A percentile compares a stretch with the other conserved stretches of the same genome.
These are phyloP conservation scores for Hyparrhenia diplandra DNA, from an alignment of 176 grass and related monocot species.

Conservation along the genomic window DNA sequence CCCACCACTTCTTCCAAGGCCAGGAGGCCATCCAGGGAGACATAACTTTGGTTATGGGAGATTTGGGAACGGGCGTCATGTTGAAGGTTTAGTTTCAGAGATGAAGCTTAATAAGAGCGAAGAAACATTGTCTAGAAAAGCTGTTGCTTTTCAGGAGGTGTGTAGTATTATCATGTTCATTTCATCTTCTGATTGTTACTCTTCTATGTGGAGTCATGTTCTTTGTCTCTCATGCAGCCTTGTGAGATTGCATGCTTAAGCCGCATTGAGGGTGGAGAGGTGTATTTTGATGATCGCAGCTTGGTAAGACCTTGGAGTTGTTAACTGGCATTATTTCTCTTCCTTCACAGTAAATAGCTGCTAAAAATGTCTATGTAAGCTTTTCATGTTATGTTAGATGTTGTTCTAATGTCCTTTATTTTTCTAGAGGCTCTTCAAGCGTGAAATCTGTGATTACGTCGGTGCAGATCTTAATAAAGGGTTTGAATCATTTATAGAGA, in stretches of 20 bases:
- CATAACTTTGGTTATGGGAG: slow-evolving; percentile 69
- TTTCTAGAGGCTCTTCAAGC: slow-evolving; percentile 95
- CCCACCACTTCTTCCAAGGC: slow-evolving; percentile 82
- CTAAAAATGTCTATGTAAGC: slow-evolving; percentile 1
- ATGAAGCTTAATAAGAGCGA: slow-evolving; percentile 98
- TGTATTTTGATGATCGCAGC: slow-evolving; percentile 90
- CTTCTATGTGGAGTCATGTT: slow-evolving; percentile 12
- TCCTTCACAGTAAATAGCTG: slow-evolving; percentile 7
- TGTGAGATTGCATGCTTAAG: slow-evolving; percentile 89
- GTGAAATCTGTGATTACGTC: slow-evolving; percentile 65
- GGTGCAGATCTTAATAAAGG: slow-evolving; percentile 91
- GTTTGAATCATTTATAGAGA: slow-evolving; percentile 83
- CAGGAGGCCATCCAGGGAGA: slow-evolving; percentile 68
- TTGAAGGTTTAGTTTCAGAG: slow-evolving; percentile 93
- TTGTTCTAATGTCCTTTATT: slow-evolving; percentile 31
- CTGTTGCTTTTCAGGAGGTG: slow-evolving; percentile 91
- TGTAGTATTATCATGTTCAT: slow-evolving; percentile 7
- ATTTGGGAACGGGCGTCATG: slow-evolving; percentile 72
- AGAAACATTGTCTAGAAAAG: slow-evolving; percentile 94
- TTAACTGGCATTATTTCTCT: slow-evolving; percentile 18
- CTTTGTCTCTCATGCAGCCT: slow-evolving; percentile 66
- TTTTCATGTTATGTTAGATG: slow-evolving; percentile 1
- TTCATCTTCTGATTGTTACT: slow-evolving; percentile 16
- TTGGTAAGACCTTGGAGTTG: slow-evolving; percentile 53
- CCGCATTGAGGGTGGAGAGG: slow-evolving; percentile 73